Percentiles rank a stretch among this genome's conserved stretches.
Conservation (phyloP, 2,329 filamentous ascomycete genomes). For the Dothiorella sarmentorum region DNA sequence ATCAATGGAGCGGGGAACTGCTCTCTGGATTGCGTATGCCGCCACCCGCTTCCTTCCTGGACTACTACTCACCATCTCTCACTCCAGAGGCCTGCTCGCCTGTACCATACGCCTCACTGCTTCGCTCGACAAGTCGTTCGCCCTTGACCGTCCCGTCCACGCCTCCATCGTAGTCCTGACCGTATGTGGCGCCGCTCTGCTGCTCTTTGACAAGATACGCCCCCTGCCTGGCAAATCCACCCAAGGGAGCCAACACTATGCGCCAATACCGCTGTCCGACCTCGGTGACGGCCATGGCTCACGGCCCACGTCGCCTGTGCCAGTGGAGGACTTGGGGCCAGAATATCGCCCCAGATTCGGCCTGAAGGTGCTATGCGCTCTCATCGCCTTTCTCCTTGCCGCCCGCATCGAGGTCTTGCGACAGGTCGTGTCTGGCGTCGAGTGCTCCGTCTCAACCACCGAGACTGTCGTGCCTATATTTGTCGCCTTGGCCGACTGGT, state of each 20-base stretch:
- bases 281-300: neutral
- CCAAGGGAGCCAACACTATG: slow-evolving; percentile 23
- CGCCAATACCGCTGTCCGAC: slow-evolving; percentile 30
- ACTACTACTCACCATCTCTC: neutral
- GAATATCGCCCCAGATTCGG: neutral
- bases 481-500: slow-evolving; percentile 7
- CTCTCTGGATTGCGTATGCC: slow-evolving; percentile 5
- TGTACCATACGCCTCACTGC: slow-evolving; percentile 33
- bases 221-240: neutral
- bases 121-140: slow-evolving; percentile 32
- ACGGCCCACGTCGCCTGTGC: neutral
- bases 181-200: slow-evolving; percentile 31
- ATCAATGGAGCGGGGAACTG: slow-evolving; percentile 3
- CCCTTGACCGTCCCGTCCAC: slow-evolving; percentile 37
- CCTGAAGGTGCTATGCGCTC: slow-evolving; percentile 6
- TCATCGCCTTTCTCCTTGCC: slow-evolving; percentile 31
- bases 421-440: slow-evolving; percentile 29
- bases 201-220: slow-evolving; percentile 16
- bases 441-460: slow-evolving; percentile 26
- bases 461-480: neutral
- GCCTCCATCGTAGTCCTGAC: slow-evolving; percentile 31
- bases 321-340: neutral
- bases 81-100: slow-evolving; percentile 33
- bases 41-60: neutral
- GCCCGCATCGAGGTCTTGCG: slow-evolving; percentile 32